These are phyloP conservation scores for Tetramitus jugosus DNA, from an alignment of 208 protist species.

Conservation along the genomic window DNA sequence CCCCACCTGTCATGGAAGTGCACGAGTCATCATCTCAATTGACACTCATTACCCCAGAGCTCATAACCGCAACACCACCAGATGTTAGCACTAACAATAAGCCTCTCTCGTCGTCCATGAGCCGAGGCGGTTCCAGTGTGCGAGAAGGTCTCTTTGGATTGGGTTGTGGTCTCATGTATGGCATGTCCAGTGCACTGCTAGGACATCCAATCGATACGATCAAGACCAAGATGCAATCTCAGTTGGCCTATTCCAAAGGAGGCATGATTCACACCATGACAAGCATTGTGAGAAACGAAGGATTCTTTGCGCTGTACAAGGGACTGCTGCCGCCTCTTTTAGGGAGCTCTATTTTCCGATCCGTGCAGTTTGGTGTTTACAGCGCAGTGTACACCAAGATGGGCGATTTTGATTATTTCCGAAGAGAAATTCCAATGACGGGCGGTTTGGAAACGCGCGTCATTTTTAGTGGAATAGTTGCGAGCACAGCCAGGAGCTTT, in stretches of 20 bases:
- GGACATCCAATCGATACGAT: conserved; percentile 34
- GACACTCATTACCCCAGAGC: too few species aligned
- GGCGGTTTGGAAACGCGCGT: not conserved
- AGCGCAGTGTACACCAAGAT: conserved; percentile 27
- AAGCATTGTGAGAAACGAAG: conserved; percentile 29
- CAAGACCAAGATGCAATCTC: conserved; percentile 36
- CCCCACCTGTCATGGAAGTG: too few species aligned
- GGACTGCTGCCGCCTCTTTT: conserved; percentile 30
- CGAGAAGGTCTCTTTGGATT: conserved; percentile 27
- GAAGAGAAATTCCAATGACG: not conserved
- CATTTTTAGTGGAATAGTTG: not conserved
- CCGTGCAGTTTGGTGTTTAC: conserved; percentile 34
- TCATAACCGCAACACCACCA: too few species aligned
- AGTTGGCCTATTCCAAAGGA: conserved; percentile 22
- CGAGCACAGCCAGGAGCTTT: not conserved
- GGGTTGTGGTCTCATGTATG: conserved; percentile 32
- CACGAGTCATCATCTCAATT: too few species aligned
- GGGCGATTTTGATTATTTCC: not conserved
- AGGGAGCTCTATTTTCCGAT: conserved; percentile 22
- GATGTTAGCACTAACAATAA: too few species aligned
- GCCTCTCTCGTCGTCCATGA: too few species aligned
- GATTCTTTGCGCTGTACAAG: conserved; percentile 35
- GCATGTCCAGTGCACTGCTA: conserved; percentile 30
- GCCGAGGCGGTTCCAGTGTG: not conserved
- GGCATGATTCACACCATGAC: conserved; percentile 27